These are phyloP conservation scores for Zelopaecilomyces penicillatus DNA, from an alignment of 2,329 filamentous ascomycete genomes.

Conservation along the genomic window DNA sequence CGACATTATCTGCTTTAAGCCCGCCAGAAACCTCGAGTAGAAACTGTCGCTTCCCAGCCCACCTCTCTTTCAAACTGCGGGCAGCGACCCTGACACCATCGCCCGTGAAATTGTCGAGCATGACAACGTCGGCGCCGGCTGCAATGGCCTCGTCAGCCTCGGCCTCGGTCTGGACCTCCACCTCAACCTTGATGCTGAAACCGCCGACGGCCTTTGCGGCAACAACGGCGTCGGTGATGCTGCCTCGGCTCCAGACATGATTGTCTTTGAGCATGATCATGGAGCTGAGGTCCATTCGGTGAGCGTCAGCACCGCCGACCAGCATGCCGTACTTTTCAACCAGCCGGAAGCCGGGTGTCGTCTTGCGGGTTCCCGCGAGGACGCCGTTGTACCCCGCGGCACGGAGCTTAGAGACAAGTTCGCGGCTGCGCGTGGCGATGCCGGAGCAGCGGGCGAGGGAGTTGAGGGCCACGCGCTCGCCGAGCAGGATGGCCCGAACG, in stretches of 20 bases:
- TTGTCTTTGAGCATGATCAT: slow-evolving; percentile 99
- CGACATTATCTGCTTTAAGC: slow-evolving; percentile 75
- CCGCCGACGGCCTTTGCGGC: slow-evolving; percentile 79
- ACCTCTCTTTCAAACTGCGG: slow-evolving; percentile 66
- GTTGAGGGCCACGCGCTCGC: slow-evolving; percentile 88
- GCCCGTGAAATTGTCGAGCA: slow-evolving; percentile 91
- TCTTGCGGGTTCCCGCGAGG: slow-evolving; percentile 93
- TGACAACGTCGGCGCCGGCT: slow-evolving; percentile 89
- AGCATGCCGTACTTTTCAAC: slow-evolving; percentile 99
- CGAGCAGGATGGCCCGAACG: slow-evolving; percentile 71
- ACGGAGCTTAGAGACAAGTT: slow-evolving; percentile 47
- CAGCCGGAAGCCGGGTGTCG: slow-evolving; percentile 86
- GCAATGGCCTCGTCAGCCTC: slow-evolving; percentile 87
- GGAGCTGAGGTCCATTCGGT: slow-evolving; percentile 80
- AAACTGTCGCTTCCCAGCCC: slow-evolving; percentile 65
- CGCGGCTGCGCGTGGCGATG: slow-evolving; percentile 62
- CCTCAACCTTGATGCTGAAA: slow-evolving; percentile 90
- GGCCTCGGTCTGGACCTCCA: slow-evolving; percentile 81
- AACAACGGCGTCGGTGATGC: slow-evolving; percentile 76
- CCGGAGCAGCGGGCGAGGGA: slow-evolving; percentile 84
- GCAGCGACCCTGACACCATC: slow-evolving; percentile 71
- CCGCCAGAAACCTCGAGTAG: slow-evolving; percentile 91
- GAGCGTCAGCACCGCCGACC: slow-evolving; percentile 83
- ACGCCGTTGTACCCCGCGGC: slow-evolving; percentile 69
- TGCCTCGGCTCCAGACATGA: slow-evolving; percentile 85